Percentiles rank a stretch among this genome's conserved stretches.
phyloP scores from a whole-genome alignment of 2,329 filamentous ascomycete species.

The Trichoderma aggressivum region DNA sequence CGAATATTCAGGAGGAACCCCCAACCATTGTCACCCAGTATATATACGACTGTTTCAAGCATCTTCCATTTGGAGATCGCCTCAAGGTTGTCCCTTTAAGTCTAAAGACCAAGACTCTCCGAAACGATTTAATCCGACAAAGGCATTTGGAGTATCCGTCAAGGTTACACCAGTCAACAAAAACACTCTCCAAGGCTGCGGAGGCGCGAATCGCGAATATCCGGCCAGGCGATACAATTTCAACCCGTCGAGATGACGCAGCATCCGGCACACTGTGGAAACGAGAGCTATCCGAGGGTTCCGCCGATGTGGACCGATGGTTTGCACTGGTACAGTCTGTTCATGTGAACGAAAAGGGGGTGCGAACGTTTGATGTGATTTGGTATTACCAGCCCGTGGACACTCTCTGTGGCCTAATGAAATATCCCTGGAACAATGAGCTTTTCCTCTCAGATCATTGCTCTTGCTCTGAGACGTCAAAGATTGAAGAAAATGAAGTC shows the following conservation, averaged over 20 bases:
- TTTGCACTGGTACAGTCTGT: conserved; percentile 66
- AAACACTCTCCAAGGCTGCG: conserved; percentile 23
- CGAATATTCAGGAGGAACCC: background rate
- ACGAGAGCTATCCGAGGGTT: conserved; percentile 42
- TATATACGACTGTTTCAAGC: conserved; percentile 59
- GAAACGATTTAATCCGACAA: conserved; percentile 28
- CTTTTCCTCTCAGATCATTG: conserved; percentile 76
- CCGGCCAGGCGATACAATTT: conserved; percentile 47
- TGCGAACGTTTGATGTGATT: conserved; percentile 56
- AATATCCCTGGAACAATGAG: conserved; percentile 69
- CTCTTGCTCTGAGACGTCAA: conserved; percentile 54
- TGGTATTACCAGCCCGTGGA: conserved; percentile 73
- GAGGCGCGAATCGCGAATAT: conserved; percentile 34
- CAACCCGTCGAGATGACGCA: conserved; percentile 42
- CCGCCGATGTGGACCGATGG: conserved; percentile 54
- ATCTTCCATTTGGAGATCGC: conserved; percentile 57
- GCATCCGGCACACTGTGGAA: conserved; percentile 56
- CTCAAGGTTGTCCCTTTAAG: conserved; percentile 40
- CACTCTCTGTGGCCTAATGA: conserved; percentile 64
- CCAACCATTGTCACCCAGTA: conserved; percentile 69
- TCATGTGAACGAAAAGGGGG: conserved; percentile 34
- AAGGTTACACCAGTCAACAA: conserved; percentile 24
- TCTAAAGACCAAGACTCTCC: conserved; percentile 28
- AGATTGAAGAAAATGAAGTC: conserved; percentile 54
- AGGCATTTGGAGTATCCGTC: conserved; percentile 29